phyloP scores from a whole-genome alignment of 192 early-diverging fungal genomes.

The Mortierella hygrophila region DNA sequence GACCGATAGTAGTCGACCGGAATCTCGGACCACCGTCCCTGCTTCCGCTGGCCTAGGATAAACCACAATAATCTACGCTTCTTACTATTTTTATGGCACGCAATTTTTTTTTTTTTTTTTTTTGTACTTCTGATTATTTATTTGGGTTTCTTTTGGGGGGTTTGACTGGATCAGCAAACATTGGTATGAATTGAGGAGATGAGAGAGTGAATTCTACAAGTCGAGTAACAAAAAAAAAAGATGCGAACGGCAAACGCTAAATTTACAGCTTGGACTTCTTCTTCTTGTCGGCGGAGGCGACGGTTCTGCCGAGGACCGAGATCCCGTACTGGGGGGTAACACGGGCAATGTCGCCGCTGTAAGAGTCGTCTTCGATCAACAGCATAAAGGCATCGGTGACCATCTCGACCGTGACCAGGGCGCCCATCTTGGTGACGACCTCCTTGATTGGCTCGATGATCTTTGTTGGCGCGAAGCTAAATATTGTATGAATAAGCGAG shows the following conservation, averaged over 20 bases:
- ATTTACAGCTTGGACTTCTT: constrained; percentile 38
- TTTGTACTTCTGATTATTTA: neutral
- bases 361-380: constrained; percentile 69
- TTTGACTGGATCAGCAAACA: neutral
- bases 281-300: constrained; percentile 6
- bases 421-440: constrained; percentile 31
- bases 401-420: constrained; percentile 53
- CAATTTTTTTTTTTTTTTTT: neutral
- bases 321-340: constrained; percentile 38
- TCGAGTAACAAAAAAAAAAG: too few species aligned
- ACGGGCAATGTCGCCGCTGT: constrained; percentile 62
- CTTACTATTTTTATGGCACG: neutral
- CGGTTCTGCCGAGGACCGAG: constrained; percentile 25
- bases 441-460: constrained; percentile 60
- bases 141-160: neutral
- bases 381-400: constrained; percentile 71
- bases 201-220: too few species aligned
- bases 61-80: neutral
- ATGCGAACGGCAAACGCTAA: too few species aligned
- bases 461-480: constrained; percentile 64
- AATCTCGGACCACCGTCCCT: neutral
- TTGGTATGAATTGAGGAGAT: neutral
- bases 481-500: too few species aligned
- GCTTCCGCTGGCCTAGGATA: neutral
- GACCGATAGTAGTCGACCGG: neutral